These are phyloP conservation scores for Pichia gijzeniarum DNA, from an alignment of 805 yeast genomes.

Conservation along the genomic window DNA sequence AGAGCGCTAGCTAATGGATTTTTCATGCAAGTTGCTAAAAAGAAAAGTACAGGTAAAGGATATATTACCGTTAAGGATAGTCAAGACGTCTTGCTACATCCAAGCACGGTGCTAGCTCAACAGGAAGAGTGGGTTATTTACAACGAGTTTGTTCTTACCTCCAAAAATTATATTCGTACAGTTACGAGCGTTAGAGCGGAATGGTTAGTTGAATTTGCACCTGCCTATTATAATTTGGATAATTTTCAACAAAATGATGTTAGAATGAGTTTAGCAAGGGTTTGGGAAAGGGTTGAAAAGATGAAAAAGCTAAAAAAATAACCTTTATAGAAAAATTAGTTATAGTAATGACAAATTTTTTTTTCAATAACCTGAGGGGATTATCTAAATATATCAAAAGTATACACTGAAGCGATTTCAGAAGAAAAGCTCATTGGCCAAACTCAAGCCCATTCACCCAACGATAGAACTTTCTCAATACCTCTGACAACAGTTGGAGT, in stretches of 20 bases:
- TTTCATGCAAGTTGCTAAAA: slow-evolving; percentile 97
- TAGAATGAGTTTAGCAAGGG: slow-evolving; percentile 59
- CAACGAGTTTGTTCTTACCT: slow-evolving; percentile 90
- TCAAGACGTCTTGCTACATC: slow-evolving; percentile 92
- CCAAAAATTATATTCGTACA: slow-evolving; percentile 90
- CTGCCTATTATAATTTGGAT: slow-evolving; percentile 58
- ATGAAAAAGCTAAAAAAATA: slow-evolving; percentile 21
- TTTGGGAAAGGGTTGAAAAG: slow-evolving; percentile 41
- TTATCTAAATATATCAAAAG: no score
- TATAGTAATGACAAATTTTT: not conserved
- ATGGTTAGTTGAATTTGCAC: slow-evolving; percentile 81
- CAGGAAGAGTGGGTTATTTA: slow-evolving; percentile 92
- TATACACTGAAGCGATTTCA: no score
- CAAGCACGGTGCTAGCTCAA: slow-evolving; percentile 83
- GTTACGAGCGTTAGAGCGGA: slow-evolving; percentile 88
- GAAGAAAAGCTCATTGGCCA: no score
- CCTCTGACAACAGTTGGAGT: slow-evolving; percentile 85
- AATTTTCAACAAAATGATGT: slow-evolving; percentile 68
- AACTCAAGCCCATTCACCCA: slow-evolving; percentile 35
- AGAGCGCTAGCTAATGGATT: slow-evolving; percentile 89
- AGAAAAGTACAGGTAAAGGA: slow-evolving; percentile 74
- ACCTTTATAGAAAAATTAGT: not conserved
- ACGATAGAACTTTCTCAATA: slow-evolving; percentile 68
- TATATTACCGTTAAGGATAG: slow-evolving; percentile 90
- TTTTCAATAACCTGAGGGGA: no score